These are phyloP conservation scores for Cryoendolithus antarcticus DNA, from an alignment of 2,329 filamentous ascomycete genomes.

Conservation along the genomic window DNA sequence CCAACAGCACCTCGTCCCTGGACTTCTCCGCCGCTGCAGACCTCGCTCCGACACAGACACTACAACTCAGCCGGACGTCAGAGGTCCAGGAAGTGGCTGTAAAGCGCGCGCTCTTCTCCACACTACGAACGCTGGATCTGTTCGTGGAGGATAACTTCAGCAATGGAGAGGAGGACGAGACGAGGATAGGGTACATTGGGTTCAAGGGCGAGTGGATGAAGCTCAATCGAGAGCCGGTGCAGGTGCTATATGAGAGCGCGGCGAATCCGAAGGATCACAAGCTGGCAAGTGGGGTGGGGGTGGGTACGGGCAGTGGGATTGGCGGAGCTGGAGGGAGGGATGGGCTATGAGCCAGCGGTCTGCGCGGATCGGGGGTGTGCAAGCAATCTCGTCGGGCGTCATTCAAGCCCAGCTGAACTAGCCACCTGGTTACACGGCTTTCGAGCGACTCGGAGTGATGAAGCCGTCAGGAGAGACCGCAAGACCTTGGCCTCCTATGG, in stretches of 20 bases:
- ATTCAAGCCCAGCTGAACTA: too few relatives aligned
- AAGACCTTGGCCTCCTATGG: too few relatives aligned
- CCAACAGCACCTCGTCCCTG: conserved; percentile 66
- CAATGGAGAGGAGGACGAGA: conserved; percentile 63
- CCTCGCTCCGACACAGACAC: conserved; percentile 53
- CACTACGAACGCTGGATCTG: conserved; percentile 66
- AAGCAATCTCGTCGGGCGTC: too few relatives aligned
- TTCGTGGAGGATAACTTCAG: conserved; percentile 90
- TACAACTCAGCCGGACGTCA: conserved; percentile 63
- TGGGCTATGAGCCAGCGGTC: not conserved
- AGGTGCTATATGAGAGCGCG: conserved; percentile 86
- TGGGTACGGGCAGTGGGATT: conserved; percentile 21
- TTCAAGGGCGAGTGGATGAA: conserved; percentile 94
- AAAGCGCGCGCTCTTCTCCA: conserved; percentile 77
- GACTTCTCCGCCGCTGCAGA: conserved; percentile 67
- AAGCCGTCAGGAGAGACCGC: too few relatives aligned
- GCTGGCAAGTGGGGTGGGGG: conserved; percentile 27
- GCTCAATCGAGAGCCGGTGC: conserved; percentile 67
- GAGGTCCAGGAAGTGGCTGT: conserved; percentile 82
- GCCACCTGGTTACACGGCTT: too few relatives aligned
- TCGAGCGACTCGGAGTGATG: too few relatives aligned
- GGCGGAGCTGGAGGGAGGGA: conserved; percentile 20
- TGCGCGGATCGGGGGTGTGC: too few relatives aligned
- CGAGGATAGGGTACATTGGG: conserved; percentile 67
- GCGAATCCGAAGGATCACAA: conserved; percentile 83